These are phyloP conservation scores for Fraxinus americana DNA, from an alignment of 257 asterid species.

Conservation along the genomic window DNA sequence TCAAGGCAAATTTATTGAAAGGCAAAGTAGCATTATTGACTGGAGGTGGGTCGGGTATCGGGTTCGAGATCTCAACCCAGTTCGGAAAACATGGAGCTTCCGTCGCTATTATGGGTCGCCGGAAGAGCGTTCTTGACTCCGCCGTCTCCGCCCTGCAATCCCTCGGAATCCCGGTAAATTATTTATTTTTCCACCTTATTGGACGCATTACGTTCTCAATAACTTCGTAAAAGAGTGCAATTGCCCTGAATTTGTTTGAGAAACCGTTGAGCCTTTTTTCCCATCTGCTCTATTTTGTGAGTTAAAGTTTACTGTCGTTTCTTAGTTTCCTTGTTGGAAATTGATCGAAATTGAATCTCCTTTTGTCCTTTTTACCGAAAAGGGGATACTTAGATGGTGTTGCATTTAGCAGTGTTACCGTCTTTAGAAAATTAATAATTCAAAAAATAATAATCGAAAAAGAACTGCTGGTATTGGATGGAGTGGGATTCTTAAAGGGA, in stretches of 20 bases:
- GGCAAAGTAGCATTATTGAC: slow-evolving; percentile 85
- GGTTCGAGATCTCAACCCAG: slow-evolving; percentile 71
- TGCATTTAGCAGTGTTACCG: background rate
- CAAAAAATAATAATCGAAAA: background rate
- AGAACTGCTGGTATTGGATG: background rate
- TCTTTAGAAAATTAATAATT: no score
- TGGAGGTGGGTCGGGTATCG: slow-evolving; percentile 94
- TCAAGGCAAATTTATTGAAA: slow-evolving; percentile 57
- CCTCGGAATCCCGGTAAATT: slow-evolving; percentile 62
- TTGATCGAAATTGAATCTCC: background rate
- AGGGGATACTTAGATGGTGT: background rate
- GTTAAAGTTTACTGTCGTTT: background rate
- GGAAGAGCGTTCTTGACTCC: slow-evolving; percentile 56
- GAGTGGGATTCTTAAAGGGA: background rate
- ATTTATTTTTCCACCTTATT: background rate
- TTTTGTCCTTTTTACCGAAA: background rate
- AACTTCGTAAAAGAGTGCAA: background rate
- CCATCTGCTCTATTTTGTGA: background rate
- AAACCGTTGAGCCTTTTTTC: background rate
- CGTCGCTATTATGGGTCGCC: slow-evolving; percentile 90
- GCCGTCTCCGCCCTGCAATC: slow-evolving; percentile 70
- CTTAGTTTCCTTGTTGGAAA: no score
- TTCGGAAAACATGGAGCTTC: slow-evolving; percentile 93
- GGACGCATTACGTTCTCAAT: background rate
- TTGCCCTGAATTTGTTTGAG: background rate